A percentile compares a stretch with the other conserved stretches of the same genome.
phyloP scores from a whole-genome alignment of 2,329 filamentous ascomycete species.

The Venturia asperata region DNA sequence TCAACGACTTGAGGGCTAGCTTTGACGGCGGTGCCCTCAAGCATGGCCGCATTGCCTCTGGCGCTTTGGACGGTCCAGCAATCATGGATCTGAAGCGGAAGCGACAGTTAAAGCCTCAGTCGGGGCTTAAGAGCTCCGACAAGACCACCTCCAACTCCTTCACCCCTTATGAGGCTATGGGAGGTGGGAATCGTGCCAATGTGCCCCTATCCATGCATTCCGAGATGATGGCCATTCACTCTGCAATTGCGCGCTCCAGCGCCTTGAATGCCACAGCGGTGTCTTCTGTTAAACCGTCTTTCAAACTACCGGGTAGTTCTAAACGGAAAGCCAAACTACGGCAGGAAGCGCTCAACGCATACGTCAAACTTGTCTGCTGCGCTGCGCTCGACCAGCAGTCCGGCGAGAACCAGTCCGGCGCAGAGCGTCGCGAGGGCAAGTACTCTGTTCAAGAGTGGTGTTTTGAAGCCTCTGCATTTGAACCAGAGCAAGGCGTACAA shows the following conservation, averaged over 20 bases:
- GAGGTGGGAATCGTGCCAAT: slow-evolving; percentile 36
- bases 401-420: not conserved
- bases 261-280: slow-evolving; percentile 37
- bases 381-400: slow-evolving; percentile 23
- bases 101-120: slow-evolving; percentile 21
- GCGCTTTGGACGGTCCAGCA: slow-evolving; percentile 31
- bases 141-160: slow-evolving; percentile 29
- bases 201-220: slow-evolving; percentile 46
- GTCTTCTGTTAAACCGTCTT: slow-evolving; percentile 44
- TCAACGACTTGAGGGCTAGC: slow-evolving; percentile 45
- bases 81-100: slow-evolving; percentile 36
- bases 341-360: slow-evolving; percentile 37
- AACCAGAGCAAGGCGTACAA: slow-evolving; percentile 29
- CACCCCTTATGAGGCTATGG: slow-evolving; percentile 34
- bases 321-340: slow-evolving; percentile 43
- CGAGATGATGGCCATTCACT: slow-evolving; percentile 50
- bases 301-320: slow-evolving; percentile 42
- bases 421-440: slow-evolving; percentile 31
- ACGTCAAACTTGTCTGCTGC: slow-evolving; percentile 40
- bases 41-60: slow-evolving; percentile 36
- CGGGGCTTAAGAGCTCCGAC: slow-evolving; percentile 13
- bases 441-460: slow-evolving; percentile 39
- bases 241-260: slow-evolving; percentile 24
- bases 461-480: slow-evolving; percentile 44
- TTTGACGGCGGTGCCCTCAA: slow-evolving; percentile 46